Conservation (phyloP, 768 basidiomycete genomes). For the Phanerochaete sordida region DNA sequence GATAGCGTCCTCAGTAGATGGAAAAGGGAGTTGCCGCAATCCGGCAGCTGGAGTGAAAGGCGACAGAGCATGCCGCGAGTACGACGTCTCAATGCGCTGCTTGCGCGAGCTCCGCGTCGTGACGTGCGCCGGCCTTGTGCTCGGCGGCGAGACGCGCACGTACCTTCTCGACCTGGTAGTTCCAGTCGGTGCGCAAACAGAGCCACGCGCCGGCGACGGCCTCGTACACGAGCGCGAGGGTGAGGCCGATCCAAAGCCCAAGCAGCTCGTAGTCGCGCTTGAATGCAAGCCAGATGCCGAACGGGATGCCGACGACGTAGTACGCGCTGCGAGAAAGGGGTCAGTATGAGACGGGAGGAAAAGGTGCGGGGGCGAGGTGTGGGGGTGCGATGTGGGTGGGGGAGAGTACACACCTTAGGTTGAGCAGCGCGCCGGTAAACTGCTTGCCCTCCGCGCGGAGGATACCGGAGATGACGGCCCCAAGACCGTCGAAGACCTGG, state of each 20-base stretch:
- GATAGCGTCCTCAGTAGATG: neutral
- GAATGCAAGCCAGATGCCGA: conserved; percentile 80
- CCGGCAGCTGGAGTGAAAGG: too few relatives aligned
- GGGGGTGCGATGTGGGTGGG: conserved; percentile 5
- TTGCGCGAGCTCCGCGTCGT: conserved; percentile 10
- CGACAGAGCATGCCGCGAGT: too few relatives aligned
- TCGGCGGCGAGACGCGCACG: conserved; percentile 48
- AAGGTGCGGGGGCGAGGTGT: neutral
- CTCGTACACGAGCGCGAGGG: conserved; percentile 58
- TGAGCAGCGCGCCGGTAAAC: conserved; percentile 74
- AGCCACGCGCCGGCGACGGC: conserved; percentile 51
- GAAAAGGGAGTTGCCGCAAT: neutral
- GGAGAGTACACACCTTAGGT: conserved; percentile 50
- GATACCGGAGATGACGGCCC: conserved; percentile 69
- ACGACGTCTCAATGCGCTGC: neutral
- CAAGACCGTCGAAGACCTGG: conserved; percentile 82
- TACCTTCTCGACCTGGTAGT: conserved; percentile 62
- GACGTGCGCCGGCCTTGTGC: conserved; percentile 23
- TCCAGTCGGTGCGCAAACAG: conserved; percentile 64
- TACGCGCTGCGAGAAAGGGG: too few relatives aligned
- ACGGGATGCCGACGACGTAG: conserved; percentile 80
- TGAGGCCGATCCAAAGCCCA: conserved; percentile 87
- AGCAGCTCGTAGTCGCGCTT: conserved; percentile 48
- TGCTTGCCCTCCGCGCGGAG: conserved; percentile 80
- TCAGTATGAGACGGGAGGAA: too few relatives aligned